Evolutionary conservation across 768 basidiomycete species (phyloP), one percentile per base, ranked within the genome.

Genomic region (Suillus clintonianus): DNA sequence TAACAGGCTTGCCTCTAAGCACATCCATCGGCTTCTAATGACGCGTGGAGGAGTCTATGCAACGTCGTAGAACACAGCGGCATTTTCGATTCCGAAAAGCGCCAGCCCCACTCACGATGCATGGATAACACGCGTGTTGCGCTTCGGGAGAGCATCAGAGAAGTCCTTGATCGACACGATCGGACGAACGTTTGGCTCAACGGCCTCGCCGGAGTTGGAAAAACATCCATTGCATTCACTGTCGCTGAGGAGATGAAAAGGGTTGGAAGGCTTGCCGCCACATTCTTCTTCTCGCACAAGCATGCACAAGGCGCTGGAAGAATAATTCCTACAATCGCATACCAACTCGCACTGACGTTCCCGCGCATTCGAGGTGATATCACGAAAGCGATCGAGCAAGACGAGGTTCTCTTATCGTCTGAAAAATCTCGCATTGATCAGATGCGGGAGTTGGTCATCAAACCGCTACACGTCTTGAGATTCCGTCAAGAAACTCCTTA

Each of bases 251-350:
- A 56, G 55, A 27, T 39, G 8, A 39, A 37, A 56, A 37, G 37
- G 24, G 64, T 58, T 13, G 58, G 64, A 10, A 67, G 66, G 41
- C 65, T 69, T 6, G 69, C 63, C 10, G 68, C 68, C 22, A 63
- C 60, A 1, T 70, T 70, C 19, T 69, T 70, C 64, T 70, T 70
- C 24, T 62, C 65, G 17, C 62, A 65, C 17, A 47, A 59, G 10
- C 60, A 64, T 15, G 60, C 61, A 2, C 62, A 63, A 34, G 15
- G 37, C 17, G 15, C 8, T 5, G 22, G 57, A 7, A 50, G 53
- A 2, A 48, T 70, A 5, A 62, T 70, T 48, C 65, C 65, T 8
- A 69, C 68, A 6, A 51, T 70, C 14, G 65, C 69, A 2, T 67
- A 68, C 42, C 64, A 70, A 37, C 62, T 70, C 15, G 65, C 68